Evolutionary conservation across 2,329 filamentous ascomycete species (phyloP), one percentile per base, ranked within the genome.

Genomic region (Karstenula rhodostoma): DNA sequence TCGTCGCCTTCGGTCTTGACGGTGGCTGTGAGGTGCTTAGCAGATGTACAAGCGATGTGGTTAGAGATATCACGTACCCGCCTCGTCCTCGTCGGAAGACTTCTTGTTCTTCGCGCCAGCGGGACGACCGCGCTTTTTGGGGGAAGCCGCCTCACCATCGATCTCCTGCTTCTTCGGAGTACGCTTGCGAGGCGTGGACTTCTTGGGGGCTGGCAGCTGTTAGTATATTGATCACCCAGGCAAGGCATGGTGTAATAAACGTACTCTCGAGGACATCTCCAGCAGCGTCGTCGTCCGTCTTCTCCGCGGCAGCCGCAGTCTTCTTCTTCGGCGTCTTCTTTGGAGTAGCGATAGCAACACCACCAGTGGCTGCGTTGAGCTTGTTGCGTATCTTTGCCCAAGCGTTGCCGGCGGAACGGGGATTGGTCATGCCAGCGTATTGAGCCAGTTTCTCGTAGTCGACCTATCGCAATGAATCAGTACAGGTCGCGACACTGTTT

Each of bases 351-450:
- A 32, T 37, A 19, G 51, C 29, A 35, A 40, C 59, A 50, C 61
- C 66, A 3, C 63, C 66, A 44, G 51, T n/a, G 25, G 59, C 37
- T 4, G 46, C 23, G 47, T 67, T 65, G 19, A 78, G 65, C 67
- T 78, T 78, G 63, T 42, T 57, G 61, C 69, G 73, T 65, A 78
- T 71, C 60, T 71, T 72, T 50, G 71, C 67, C 76, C 76, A 78
- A 33, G 76, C 75, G 52, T 79, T 79, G 61, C 68, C 60, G 13
- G 77, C 77, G 29, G 76, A 78, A 54, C 75, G 71, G 8, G 70
- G 69, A 59, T 79, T 78, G 64, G 67, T 60, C 76, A 79, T 78
- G 51, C 73, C 67, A 35, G 74, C 73, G 42, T 76, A 72, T 4
- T 4, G 47, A 8, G 77, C 77, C 19, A 79, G 73, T 64, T 73